Conservation (phyloP, 257 asterid species). For the Scutellaria minor region DNA sequence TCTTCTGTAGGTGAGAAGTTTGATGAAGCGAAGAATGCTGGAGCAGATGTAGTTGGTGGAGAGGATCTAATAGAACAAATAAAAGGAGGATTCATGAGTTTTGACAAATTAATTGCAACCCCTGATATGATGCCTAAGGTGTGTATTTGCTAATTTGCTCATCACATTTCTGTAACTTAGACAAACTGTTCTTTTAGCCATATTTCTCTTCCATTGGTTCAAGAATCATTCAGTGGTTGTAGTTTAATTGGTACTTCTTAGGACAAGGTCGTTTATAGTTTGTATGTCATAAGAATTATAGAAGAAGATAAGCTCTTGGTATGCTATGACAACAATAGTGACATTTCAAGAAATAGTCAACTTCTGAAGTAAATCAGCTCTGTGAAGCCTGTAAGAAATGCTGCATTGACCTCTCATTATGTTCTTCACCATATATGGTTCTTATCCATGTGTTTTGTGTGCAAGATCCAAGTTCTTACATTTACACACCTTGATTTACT, state of each 20-base stretch:
- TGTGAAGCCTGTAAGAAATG: too few species aligned
- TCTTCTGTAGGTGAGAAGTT: conserved; percentile 81
- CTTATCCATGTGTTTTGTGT: conserved; percentile 18
- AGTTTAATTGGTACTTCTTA: not conserved
- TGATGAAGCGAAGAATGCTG: conserved; percentile 96
- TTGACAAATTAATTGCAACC: conserved; percentile 96
- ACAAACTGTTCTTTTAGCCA: not conserved
- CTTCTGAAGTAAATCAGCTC: too few species aligned
- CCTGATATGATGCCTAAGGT: conserved; percentile 99
- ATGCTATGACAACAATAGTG: not conserved
- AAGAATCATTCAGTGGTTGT: not conserved
- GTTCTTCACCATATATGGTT: not conserved
- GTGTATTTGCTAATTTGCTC: conserved; percentile 6
- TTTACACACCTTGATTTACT: conserved; percentile 21
- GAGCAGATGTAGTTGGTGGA: conserved; percentile 98
- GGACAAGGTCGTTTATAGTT: not conserved
- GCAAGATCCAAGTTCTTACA: not conserved
- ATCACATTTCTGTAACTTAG: not conserved
- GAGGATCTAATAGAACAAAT: conserved; percentile 92
- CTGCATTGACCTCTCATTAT: not conserved
- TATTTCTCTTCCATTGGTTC: not conserved
- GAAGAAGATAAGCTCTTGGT: not conserved
- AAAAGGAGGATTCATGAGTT: conserved; percentile 93
- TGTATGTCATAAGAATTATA: too few species aligned
- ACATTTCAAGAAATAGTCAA: not conserved